These are phyloP conservation scores for Saturnispora galanensis DNA, from an alignment of 805 yeast species.

Conservation along the genomic window DNA sequence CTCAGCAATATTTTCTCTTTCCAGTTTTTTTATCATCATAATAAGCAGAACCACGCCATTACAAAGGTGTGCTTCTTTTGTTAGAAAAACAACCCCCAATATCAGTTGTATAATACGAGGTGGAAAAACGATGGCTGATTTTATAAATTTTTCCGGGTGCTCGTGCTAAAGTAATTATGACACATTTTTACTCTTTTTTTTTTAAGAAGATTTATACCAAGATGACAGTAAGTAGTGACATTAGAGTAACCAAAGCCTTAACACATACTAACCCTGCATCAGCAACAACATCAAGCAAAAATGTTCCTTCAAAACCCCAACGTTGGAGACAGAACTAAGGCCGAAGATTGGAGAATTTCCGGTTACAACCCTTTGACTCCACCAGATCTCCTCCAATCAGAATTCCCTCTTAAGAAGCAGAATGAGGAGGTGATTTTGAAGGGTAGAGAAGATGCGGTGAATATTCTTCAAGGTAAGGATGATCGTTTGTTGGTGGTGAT, in stretches of 20 bases:
- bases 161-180: not conserved
- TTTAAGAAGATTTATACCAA: not conserved
- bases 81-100: not conserved
- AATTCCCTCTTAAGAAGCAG: constrained; percentile 55
- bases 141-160: constrained; percentile 1
- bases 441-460: constrained; percentile 69
- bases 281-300: constrained; percentile 18
- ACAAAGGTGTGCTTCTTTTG: not conserved
- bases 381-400: constrained; percentile 86
- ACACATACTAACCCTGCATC: not conserved
- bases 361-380: constrained; percentile 96
- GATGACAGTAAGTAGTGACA: constrained; percentile 2
- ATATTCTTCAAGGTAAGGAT: constrained; percentile 69
- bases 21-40: not conserved
- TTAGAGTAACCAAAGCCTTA: not conserved
- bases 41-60: too few relatives aligned
- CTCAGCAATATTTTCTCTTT: not conserved
- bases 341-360: constrained; percentile 68
- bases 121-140: not conserved
- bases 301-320: constrained; percentile 84
- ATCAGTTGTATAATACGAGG: not conserved
- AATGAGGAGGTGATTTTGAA: constrained; percentile 55
- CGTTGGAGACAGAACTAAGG: constrained; percentile 71
- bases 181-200: not conserved
- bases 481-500: constrained; percentile 84